Percentiles rank a stretch among this genome's conserved stretches.
phyloP scores from a whole-genome alignment of 2,329 filamentous ascomycete species.

The Mycogone perniciosa region DNA sequence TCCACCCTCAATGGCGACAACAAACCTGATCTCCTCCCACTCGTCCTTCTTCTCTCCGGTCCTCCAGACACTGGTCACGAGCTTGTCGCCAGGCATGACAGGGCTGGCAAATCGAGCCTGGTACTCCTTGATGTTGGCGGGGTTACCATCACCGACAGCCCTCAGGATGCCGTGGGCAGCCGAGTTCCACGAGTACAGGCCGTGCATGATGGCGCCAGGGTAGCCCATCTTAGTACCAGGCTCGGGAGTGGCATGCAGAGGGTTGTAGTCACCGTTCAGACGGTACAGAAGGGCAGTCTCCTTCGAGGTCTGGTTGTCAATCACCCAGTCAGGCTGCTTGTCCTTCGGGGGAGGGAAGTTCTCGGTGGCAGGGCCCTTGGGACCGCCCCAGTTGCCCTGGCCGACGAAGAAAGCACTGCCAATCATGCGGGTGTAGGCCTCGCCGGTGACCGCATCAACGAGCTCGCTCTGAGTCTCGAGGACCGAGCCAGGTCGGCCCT shows the following conservation, averaged over 20 bases:
- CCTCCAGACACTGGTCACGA: conserved; percentile 76
- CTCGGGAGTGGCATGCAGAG: conserved; percentile 80
- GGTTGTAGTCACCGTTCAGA: conserved; percentile 92
- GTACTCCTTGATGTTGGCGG: conserved; percentile 78
- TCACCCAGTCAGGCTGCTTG: conserved; percentile 65
- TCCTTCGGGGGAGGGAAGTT: conserved; percentile 72
- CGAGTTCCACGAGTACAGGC: conserved; percentile 81
- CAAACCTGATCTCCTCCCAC: conserved; percentile 79
- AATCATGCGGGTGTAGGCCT: conserved; percentile 64
- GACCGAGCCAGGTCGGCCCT: conserved; percentile 76
- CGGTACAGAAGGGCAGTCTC: conserved; percentile 74
- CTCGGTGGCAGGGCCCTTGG: conserved; percentile 75
- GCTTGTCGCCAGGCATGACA: conserved; percentile 75
- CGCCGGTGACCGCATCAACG: conserved; percentile 61
- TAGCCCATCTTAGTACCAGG: conserved; percentile 87
- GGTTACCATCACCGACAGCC: conserved; percentile 67
- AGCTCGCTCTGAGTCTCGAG: conserved; percentile 73
- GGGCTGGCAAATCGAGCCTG: conserved; percentile 82
- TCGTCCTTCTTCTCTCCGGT: conserved; percentile 58
- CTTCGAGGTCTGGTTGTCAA: conserved; percentile 62
- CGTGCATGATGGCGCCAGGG: conserved; percentile 82
- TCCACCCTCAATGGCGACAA: conserved; percentile 68
- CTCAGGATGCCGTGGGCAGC: conserved; percentile 68
- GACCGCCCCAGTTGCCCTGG: conserved; percentile 78
- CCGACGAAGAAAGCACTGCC: conserved; percentile 73